Evolutionary conservation across 2,329 filamentous ascomycete species (phyloP).

Genomic region (Cladophialophora immunda): DNA sequence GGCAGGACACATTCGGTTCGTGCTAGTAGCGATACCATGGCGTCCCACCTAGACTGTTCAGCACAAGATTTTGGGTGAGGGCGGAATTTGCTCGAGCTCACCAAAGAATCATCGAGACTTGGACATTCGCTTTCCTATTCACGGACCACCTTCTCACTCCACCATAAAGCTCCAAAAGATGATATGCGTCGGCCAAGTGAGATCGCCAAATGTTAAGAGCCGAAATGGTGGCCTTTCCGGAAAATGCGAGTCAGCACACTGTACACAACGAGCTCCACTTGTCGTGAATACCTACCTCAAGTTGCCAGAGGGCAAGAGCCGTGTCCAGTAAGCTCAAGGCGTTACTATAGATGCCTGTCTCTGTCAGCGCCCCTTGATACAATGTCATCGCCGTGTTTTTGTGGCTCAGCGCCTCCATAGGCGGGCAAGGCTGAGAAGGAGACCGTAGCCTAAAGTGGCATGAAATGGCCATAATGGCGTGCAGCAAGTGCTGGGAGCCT

Average conservation of each 20-base stretch:
- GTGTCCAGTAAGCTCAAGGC: constrained; percentile 21
- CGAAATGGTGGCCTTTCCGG: constrained; percentile 15
- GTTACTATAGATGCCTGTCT: not conserved
- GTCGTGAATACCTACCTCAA: constrained; percentile 4
- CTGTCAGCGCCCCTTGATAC: constrained; percentile 16
- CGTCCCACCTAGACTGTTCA: constrained; percentile 23
- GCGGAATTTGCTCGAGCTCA: not conserved
- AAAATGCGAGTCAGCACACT: not conserved
- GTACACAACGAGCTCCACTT: not conserved
- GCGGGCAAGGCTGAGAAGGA: constrained; percentile 9
- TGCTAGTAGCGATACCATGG: constrained; percentile 22
- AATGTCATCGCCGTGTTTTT: constrained; percentile 22
- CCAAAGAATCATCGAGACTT: constrained; percentile 24
- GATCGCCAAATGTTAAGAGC: constrained; percentile 23
- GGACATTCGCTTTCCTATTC: constrained; percentile 12
- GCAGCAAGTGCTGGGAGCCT: constrained; percentile 27
- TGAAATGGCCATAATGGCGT: constrained; percentile 27
- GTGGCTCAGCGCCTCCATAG: constrained; percentile 16
- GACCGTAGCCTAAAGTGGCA: constrained; percentile 25
- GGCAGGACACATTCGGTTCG: constrained; percentile 20
- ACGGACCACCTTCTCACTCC: constrained; percentile 15
- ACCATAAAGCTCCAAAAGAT: constrained; percentile 21
- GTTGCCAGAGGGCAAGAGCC: constrained; percentile 18
- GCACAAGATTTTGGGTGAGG: not conserved
- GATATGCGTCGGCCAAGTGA: constrained; percentile 16